Evolutionary conservation across 2,329 filamentous ascomycete species (phyloP), one percentile per base, ranked within the genome.

Genomic region (Curvularia verruculosa): DNA sequence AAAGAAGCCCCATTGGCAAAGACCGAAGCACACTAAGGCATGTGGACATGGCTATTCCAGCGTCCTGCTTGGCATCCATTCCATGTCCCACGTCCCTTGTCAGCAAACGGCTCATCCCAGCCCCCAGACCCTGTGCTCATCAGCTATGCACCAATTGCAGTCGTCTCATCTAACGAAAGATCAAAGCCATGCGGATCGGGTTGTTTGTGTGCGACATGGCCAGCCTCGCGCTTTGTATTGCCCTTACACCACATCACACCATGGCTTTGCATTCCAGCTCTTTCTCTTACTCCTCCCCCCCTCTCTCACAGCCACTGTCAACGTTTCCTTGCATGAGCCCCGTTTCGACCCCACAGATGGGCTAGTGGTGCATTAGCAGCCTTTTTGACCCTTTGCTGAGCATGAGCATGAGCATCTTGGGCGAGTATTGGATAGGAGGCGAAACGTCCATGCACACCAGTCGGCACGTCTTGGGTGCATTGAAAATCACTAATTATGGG

Each of bases 401-500:
- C 34, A 4, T 4, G 12, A 10, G 28, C 28, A 29, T 28, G 26
- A 28, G 28, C 28, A 29, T 29, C 28, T 8, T 7, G 13, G 26
- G 12, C 12, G 15, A 39, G 31, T 39, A 37, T 49, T 49, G 46
- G 19, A 48, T 37, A 36, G 45, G 45, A 45, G 43, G 41, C 41
- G 24, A 45, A 45, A 31, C 43, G 43, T 45, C 43, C 23, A 21
- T 48, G 31, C 45, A 34, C 15, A 21, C 5, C 18, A 26, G 21
- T 10, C 5, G n/a, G 34, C 19, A 34, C 21, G 9, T 28, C 29
- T 39, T 36, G 46, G 46, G 34, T 24, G 46, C 46, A 49, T 49
- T 49, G 46, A 49, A 49, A 49, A 28, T 49, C 21, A 49, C 31
- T 49, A 49, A 49, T 49, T 49, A 39, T 49, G 31, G 46, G 46